phyloP scores from a whole-genome alignment of 345 rosid species.

The Lepidium africanum region DNA sequence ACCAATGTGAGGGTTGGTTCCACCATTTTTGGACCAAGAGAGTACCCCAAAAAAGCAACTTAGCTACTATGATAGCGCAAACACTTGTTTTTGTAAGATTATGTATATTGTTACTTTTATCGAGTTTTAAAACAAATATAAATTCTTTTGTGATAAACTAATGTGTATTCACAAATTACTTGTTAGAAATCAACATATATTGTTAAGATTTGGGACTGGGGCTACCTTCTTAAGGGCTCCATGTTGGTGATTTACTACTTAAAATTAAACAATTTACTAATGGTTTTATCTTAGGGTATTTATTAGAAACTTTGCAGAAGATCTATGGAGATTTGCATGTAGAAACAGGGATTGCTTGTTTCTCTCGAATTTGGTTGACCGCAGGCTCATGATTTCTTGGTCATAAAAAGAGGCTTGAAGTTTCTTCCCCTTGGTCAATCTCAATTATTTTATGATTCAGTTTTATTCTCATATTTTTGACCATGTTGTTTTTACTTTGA shows the following conservation, averaged over 20 bases:
- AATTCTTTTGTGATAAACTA: not conserved
- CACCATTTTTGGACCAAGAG: slow-evolving; percentile 85
- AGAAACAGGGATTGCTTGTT: not conserved
- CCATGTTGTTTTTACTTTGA: not conserved
- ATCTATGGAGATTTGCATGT: not conserved
- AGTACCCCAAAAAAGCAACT: slow-evolving; percentile 29
- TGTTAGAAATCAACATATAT: not conserved
- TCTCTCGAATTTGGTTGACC: not conserved
- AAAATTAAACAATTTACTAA: not conserved
- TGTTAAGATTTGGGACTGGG: not conserved
- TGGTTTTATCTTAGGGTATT: not conserved
- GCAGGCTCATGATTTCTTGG: not conserved
- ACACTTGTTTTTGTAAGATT: not conserved
- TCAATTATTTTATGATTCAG: not conserved
- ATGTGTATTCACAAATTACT: not conserved
- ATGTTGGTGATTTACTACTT: not conserved
- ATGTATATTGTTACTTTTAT: not conserved
- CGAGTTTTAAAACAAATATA: not conserved
- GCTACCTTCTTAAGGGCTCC: not conserved
- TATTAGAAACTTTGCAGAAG: not conserved
- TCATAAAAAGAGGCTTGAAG: not conserved
- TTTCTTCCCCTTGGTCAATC: not conserved
- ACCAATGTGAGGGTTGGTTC: slow-evolving; percentile 90
- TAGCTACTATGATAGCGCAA: not conserved
- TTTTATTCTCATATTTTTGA: not conserved